Percentiles rank a stretch among this genome's conserved stretches.
phyloP scores from a whole-genome alignment of 1,284 basidiomycete genomes.

The Cutaneotrichosporon sp. region DNA sequence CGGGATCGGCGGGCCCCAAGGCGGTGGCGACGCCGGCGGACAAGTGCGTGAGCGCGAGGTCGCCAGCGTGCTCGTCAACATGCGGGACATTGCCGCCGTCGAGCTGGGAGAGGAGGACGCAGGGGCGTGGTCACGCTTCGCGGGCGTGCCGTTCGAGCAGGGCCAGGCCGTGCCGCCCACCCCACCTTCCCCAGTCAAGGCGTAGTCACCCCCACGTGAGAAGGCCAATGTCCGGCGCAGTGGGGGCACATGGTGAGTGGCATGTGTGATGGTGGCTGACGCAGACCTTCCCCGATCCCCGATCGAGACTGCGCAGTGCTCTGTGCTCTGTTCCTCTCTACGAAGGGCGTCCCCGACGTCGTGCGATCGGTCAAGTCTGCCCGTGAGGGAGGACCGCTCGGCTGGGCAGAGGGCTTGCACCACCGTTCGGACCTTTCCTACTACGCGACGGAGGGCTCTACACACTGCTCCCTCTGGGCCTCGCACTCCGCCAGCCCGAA shows the following conservation, averaged over 20 bases:
- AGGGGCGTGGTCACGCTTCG: background rate
- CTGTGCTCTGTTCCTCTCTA: too few relatives aligned
- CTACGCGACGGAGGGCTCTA: too few relatives aligned
- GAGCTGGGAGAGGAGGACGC: conserved; percentile 8
- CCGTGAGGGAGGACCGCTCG: background rate
- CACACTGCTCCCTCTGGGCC: too few relatives aligned
- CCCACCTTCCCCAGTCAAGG: background rate
- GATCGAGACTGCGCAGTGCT: background rate
- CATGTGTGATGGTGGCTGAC: background rate
- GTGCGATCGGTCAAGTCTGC: too few relatives aligned
- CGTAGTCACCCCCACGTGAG: background rate
- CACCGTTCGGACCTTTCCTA: too few relatives aligned
- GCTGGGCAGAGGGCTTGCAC: too few relatives aligned
- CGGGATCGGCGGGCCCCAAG: background rate
- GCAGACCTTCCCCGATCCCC: background rate
- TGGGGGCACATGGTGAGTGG: background rate
- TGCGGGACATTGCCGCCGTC: conserved; percentile 6
- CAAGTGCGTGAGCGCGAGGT: conserved; percentile 13
- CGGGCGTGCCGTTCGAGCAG: conserved; percentile 4
- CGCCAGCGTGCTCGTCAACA: conserved; percentile 18
- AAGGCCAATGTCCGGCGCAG: background rate
- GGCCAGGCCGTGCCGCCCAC: conserved; percentile 10
- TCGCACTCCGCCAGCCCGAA: too few relatives aligned
- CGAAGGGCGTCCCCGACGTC: too few relatives aligned
- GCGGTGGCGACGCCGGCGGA: background rate